A percentile compares a stretch with the other conserved stretches of the same genome.
Evolutionary conservation across 805 yeast species (phyloP).

Genomic region (Dipodascopsis tothii): DNA sequence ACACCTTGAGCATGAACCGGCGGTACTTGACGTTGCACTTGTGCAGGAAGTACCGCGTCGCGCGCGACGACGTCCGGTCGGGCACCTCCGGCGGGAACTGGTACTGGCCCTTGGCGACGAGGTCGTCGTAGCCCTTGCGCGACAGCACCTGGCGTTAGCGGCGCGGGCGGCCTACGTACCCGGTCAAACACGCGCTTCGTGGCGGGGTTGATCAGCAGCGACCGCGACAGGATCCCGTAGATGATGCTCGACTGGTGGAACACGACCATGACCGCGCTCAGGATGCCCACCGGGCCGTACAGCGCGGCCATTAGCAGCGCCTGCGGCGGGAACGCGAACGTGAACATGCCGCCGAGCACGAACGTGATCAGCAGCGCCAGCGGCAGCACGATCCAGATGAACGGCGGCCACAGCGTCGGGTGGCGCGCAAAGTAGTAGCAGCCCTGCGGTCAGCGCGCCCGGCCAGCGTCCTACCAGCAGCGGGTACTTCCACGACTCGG

Average conservation of each 20-base stretch:
- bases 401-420: conserved; percentile 20
- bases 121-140: conserved; percentile 35
- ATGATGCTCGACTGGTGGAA: conserved; percentile 9
- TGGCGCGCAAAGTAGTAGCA: conserved; percentile 11
- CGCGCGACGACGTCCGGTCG: conserved; percentile 3
- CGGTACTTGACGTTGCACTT: conserved; percentile 6
- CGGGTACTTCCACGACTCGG: conserved; percentile 14
- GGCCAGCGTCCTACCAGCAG: conserved; percentile 4
- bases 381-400: conserved; percentile 9
- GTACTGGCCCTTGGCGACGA: conserved; percentile 34
- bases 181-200: conserved; percentile 12
- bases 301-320: conserved; percentile 7
- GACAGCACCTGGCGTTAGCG: conserved; percentile 24
- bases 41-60: background rate
- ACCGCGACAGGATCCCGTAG: conserved; percentile 6
- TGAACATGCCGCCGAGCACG: conserved; percentile 8
- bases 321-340: conserved; percentile 15
- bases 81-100: conserved; percentile 29
- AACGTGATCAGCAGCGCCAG: conserved; percentile 3
- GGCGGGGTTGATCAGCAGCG: conserved; percentile 11
- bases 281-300: conserved; percentile 15
- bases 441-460: conserved; percentile 12
- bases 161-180: conserved; percentile 2
- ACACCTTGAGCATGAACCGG: conserved; percentile 14
- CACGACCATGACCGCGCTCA: conserved; percentile 9